These are phyloP conservation scores for Penicillium capsulatum DNA, from an alignment of 2,329 filamentous ascomycete genomes.

Conservation along the genomic window DNA sequence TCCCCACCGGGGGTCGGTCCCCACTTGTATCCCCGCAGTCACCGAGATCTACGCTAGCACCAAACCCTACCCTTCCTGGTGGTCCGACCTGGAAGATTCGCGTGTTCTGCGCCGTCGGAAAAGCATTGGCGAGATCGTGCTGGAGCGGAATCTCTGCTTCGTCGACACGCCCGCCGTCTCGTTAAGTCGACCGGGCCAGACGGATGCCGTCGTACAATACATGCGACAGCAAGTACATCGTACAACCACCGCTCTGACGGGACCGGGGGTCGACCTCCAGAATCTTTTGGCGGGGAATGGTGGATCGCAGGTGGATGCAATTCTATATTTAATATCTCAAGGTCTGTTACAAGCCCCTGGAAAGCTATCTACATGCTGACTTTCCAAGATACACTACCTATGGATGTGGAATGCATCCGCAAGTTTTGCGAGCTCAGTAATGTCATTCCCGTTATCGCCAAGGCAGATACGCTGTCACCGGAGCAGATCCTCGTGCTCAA, in stretches of 20 bases:
- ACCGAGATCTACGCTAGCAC: slow-evolving; percentile 75
- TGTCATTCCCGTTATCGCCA: slow-evolving; percentile 76
- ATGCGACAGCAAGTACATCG: slow-evolving; percentile 66
- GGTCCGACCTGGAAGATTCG: slow-evolving; percentile 70
- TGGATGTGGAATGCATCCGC: slow-evolving; percentile 68
- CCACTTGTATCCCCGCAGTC: slow-evolving; percentile 37
- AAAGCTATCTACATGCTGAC: neutral
- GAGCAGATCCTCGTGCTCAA: slow-evolving; percentile 59
- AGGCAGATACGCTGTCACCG: slow-evolving; percentile 63
- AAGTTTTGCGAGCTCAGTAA: slow-evolving; percentile 71
- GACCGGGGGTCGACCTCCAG: slow-evolving; percentile 70
- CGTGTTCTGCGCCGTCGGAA: slow-evolving; percentile 59
- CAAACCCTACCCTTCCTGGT: slow-evolving; percentile 83
- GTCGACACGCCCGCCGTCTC: slow-evolving; percentile 70
- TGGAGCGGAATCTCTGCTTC: slow-evolving; percentile 92
- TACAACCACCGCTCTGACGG: slow-evolving; percentile 56
- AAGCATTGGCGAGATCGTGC: slow-evolving; percentile 68
- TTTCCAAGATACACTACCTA: slow-evolving; percentile 51
- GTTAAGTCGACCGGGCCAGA: slow-evolving; percentile 51
- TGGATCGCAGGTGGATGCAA: slow-evolving; percentile 75
- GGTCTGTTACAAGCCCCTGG: slow-evolving; percentile 49
- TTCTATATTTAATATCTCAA: slow-evolving; percentile 74
- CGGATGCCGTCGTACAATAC: slow-evolving; percentile 63
- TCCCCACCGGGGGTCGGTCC: slow-evolving; percentile 17
- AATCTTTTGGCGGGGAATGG: slow-evolving; percentile 75